Evolutionary conservation across 164 flowering plant species (phyloP).

Genomic region (Echeveria elegans): DNA sequence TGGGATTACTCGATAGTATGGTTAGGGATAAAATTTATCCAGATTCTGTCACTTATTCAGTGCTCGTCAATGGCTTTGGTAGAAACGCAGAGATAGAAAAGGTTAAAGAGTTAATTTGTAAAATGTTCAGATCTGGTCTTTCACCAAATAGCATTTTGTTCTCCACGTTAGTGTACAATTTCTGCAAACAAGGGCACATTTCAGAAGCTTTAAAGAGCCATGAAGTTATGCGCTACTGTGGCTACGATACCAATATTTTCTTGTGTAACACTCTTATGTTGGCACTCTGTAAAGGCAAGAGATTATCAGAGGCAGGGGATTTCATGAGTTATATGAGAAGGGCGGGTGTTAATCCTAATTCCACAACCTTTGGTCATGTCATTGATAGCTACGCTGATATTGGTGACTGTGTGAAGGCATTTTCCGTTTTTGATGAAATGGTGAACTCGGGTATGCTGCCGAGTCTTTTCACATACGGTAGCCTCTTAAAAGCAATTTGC

Average conservation of each 20-base stretch:
- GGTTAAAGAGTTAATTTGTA: conserved; percentile 53
- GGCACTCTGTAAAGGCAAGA: conserved; percentile 50
- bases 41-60: conserved; percentile 69
- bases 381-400: conserved; percentile 49
- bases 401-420: conserved; percentile 51
- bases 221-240: conserved; percentile 32
- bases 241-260: conserved; percentile 33
- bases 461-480: conserved; percentile 45
- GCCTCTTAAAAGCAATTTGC: conserved; percentile 65
- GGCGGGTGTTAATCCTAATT: conserved; percentile 39
- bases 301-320: conserved; percentile 47
- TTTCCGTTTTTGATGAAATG: conserved; percentile 61
- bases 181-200: conserved; percentile 43
- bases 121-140: conserved; percentile 45
- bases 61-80: conserved; percentile 61
- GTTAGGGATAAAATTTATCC: conserved; percentile 32
- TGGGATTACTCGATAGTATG: conserved; percentile 41
- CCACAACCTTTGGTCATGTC: conserved; percentile 47
- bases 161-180: conserved; percentile 46
- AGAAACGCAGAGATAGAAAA: conserved; percentile 31
- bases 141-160: conserved; percentile 41
- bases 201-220: conserved; percentile 42
- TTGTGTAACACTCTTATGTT: conserved; percentile 46
- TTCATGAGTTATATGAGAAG: conserved; percentile 49
- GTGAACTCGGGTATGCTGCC: conserved; percentile 41